Evolutionary conservation across 2,329 filamentous ascomycete species (phyloP), one percentile per base, ranked within the genome.

Genomic region (Didymella arachidicola): DNA sequence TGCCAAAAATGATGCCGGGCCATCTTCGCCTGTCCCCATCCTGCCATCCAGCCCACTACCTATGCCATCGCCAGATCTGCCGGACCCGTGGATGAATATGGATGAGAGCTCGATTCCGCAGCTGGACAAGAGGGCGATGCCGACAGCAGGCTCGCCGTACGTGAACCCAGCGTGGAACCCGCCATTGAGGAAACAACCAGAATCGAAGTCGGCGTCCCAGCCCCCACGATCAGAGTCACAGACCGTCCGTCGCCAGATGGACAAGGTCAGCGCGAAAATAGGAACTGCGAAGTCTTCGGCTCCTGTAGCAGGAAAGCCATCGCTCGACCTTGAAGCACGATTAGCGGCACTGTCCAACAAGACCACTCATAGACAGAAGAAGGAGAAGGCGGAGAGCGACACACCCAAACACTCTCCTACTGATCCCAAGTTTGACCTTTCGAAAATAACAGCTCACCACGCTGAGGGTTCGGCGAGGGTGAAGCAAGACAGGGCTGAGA

Each of bases 31-130:
- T 2, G 62, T 57, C 11, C 51, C 41, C 7, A 42, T 60, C 1
- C 53, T 63, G 2, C 67, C 64, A 0, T 76, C 73, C 19, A 76
- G 72, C 41, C 74, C 72, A 14, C 61, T 76, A 19, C 72, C 72
- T 2, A 62, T 69, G 59, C 68, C 70, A 11, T 76, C 74, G 1
- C 70, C 73, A 6, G 49, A 45, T 36, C 25, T 48, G 1, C 68
- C 72, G 55, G 71, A 77, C 54, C 70, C 68, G 3, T 77, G 74
- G 74, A 62, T 74, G 62, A 62, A 67, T 6, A 57, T 71, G n/a
- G 59, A 74, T 36, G 62, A 70, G 19, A 74, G 68, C 43, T 69
- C 70, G 7, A 66, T 72, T 53, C 66, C 63, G 4, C 64, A 65
- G 18, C 62, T 72, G 47, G 72, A 77, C 53, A 70, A 66, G 49